These are phyloP conservation scores for Rhodofomes roseus DNA, from an alignment of 1,284 basidiomycete species.

Conservation along the genomic window DNA sequence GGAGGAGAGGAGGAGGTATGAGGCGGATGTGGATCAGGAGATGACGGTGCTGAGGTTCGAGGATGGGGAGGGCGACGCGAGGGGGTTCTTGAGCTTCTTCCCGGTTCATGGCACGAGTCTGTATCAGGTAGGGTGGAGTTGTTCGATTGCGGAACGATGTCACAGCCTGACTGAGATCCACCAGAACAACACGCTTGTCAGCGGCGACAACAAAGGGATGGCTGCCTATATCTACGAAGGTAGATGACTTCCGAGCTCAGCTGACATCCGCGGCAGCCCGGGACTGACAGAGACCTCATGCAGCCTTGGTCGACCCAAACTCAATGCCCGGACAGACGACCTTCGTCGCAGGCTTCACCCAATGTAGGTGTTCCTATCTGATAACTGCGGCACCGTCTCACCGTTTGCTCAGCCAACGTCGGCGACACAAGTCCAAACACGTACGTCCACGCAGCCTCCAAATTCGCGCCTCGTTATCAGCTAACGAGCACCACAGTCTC, in stretches of 20 bases:
- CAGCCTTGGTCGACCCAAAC: conserved; percentile 60
- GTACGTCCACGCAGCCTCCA: conserved; percentile 35
- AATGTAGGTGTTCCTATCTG: conserved; percentile 42
- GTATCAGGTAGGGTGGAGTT: conserved; percentile 47
- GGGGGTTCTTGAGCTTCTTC: conserved; percentile 74
- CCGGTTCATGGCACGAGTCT: conserved; percentile 79
- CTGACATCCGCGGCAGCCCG: too few relatives aligned
- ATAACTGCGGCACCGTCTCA: neutral
- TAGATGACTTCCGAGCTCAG: conserved; percentile 24
- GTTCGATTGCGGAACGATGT: too few relatives aligned
- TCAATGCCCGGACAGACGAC: conserved; percentile 64
- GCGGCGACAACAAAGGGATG: conserved; percentile 81
- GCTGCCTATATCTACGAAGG: conserved; percentile 75
- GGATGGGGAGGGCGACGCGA: conserved; percentile 48
- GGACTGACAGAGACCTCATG: neutral
- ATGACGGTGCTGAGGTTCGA: conserved; percentile 65
- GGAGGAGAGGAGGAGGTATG: conserved; percentile 60
- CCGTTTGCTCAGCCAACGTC: conserved; percentile 53
- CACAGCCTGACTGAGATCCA: neutral
- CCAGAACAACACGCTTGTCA: conserved; percentile 76
- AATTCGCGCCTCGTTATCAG: neutral
- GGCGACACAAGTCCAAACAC: conserved; percentile 79
- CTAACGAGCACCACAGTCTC: conserved; percentile 1
- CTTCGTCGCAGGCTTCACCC: conserved; percentile 75
- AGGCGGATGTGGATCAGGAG: conserved; percentile 71